Evolutionary conservation across 441 rosid species (phyloP), one percentile per base, ranked within the genome.

Genomic region (Jatropha podagrica): DNA sequence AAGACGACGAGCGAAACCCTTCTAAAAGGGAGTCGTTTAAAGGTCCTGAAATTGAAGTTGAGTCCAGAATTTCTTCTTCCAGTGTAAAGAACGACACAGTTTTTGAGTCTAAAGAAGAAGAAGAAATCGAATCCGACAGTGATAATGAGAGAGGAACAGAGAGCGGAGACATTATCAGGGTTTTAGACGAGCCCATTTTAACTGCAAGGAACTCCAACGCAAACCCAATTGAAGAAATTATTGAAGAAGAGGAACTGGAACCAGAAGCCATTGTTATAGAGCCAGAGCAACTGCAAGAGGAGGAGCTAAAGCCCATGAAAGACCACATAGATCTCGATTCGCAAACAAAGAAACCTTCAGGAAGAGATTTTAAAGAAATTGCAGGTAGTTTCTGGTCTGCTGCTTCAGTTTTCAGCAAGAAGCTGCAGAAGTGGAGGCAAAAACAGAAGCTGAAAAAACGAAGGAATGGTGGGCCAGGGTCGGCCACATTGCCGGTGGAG

Each of bases 351-450:
- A 94, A 91, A 74, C 78, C 92, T 41, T 88, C 98, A 0, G 92
- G 83, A 54, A 83, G 92, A 60, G 92, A 91, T 48, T 88, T 85
- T 71, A 91, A 89, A 73, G 93, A 90, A 67, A 82, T 88, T 23
- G 98, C 88, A 5, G 98, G 90, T 7, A 91, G 93, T 84, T 96
- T 96, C 83, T 96, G 98, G 98, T 92, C 98, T 10, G 98, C 98
- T 20, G 98, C 98, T 58, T 94, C 98, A 3, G 93, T 94, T 38
- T 96, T 96, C 77, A 96, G 97, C 86, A 96, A 96, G 88, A 94
- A 91, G 81, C 85, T 94, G 84, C 97, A 90, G 60, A 94, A 96
- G 73, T 94, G 99, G 99, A 90, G 98, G 73, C 92, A 90, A 61
- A 96, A 92, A 79, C 98, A 96, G 90, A 96, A 96, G 87, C 77